These are phyloP conservation scores for Porodaedalea pini DNA, from an alignment of 1,284 basidiomycete species.

Conservation along the genomic window DNA sequence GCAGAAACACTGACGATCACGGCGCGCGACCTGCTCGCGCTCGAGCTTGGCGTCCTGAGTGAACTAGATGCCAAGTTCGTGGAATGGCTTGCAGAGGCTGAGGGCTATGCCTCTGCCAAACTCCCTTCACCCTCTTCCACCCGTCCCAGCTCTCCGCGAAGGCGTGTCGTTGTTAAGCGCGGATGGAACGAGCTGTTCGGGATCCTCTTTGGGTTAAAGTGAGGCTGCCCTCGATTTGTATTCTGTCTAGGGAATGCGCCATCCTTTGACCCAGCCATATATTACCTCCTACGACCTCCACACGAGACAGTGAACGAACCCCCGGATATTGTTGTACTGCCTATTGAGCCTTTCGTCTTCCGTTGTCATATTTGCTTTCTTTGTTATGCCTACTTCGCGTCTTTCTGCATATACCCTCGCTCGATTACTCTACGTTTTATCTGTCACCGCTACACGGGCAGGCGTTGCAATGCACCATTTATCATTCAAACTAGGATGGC, in stretches of 20 bases:
- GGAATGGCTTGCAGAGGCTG: slow-evolving; percentile 64
- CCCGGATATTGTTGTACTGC: not conserved
- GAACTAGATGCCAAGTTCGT: slow-evolving; percentile 63
- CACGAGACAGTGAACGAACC: not conserved
- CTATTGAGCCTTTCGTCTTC: not conserved
- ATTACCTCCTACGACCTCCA: not conserved
- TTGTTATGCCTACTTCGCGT: not conserved
- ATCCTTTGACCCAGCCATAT: not conserved
- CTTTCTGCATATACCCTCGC: not conserved
- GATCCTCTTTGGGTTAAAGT: slow-evolving; percentile 12
- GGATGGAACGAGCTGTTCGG: slow-evolving; percentile 17
- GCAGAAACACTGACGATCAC: slow-evolving; percentile 35
- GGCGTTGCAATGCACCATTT: too few relatives aligned
- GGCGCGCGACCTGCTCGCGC: slow-evolving; percentile 59
- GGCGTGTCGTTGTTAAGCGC: slow-evolving; percentile 10
- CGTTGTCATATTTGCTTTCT: not conserved
- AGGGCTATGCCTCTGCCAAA: slow-evolving; percentile 9
- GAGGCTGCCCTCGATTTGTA: not conserved
- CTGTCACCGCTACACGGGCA: too few relatives aligned
- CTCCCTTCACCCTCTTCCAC: too few relatives aligned
- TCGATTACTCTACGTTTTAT: too few relatives aligned
- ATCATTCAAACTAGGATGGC: too few relatives aligned
- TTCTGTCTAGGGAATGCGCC: not conserved
- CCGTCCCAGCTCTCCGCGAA: too few relatives aligned
- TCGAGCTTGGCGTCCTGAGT: slow-evolving; percentile 71